Evolutionary conservation across 2,329 filamentous ascomycete species (phyloP).

Genomic region (Neonectria ditissima): DNA sequence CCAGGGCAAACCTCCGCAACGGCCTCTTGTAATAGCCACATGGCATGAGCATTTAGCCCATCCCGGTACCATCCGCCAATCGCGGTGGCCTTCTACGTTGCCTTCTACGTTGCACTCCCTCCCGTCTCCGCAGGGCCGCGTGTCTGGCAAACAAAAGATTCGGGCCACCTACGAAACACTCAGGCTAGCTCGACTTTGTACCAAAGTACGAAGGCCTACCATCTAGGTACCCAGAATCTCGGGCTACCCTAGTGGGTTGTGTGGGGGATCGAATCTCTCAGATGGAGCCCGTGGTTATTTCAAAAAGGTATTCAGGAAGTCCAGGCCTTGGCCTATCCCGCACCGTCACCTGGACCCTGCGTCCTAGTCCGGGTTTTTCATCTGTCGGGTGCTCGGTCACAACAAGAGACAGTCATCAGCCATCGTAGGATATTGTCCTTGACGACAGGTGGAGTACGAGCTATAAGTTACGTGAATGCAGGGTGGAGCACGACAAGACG

Average conservation of each 20-base stretch:
- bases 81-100: not conserved
- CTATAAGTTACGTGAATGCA: not conserved
- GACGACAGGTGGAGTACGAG: not conserved
- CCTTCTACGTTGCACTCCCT: not conserved
- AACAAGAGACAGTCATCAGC: not conserved
- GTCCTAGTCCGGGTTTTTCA: not conserved
- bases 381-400: not conserved
- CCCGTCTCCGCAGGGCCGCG: not conserved
- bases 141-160: not conserved
- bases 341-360: not conserved
- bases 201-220: not conserved
- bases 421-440: not conserved
- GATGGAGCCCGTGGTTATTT: not conserved
- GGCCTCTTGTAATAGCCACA: constrained; percentile 12
- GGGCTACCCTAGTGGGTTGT: not conserved
- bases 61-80: not conserved
- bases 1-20: constrained; percentile 16
- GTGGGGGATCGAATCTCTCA: constrained; percentile 8
- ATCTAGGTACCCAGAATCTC: not conserved
- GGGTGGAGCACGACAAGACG: not conserved
- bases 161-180: not conserved
- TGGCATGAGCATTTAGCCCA: constrained; percentile 17
- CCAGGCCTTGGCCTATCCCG: constrained; percentile 7
- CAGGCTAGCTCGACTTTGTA: not conserved
- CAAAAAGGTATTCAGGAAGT: constrained; percentile 3